These are phyloP conservation scores for Suhomyces choctaworum DNA, from an alignment of 1,139 yeast genomes.

Conservation along the genomic window DNA sequence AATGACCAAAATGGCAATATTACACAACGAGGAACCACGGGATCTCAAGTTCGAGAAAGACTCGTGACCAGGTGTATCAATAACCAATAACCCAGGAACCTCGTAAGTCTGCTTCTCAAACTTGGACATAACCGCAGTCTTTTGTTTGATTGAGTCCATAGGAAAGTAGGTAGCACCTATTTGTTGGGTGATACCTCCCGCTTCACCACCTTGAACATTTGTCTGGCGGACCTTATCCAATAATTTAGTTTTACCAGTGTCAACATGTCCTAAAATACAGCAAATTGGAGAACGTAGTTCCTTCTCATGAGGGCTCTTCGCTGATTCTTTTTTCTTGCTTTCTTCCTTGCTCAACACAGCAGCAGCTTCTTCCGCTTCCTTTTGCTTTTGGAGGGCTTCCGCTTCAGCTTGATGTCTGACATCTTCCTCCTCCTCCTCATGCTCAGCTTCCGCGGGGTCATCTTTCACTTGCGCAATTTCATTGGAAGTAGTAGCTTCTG, in stretches of 20 bases:
- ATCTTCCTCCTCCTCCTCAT: constrained; percentile 26
- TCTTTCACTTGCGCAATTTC: no score
- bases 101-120: constrained; percentile 85
- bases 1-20: constrained; percentile 95
- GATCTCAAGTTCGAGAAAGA: constrained; percentile 96
- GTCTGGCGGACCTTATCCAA: constrained; percentile 97
- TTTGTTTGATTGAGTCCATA: constrained; percentile 85
- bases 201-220: constrained; percentile 99
- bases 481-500: no score
- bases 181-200: constrained; percentile 99
- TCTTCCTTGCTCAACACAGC: constrained; percentile 30
- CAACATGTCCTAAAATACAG: constrained; percentile 99
- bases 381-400: constrained; percentile 15
- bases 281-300: constrained; percentile 97
- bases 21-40: constrained; percentile 98
- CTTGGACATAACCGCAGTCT: constrained; percentile 87
- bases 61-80: constrained; percentile 99
- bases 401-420: constrained; percentile 30
- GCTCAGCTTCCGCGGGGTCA: constrained; percentile 6
- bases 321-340: constrained; percentile 28
- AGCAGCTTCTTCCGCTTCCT: constrained; percentile 20
- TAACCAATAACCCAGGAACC: constrained; percentile 94
- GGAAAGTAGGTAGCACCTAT: constrained; percentile 99
- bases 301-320: constrained; percentile 27
- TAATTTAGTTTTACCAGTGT: constrained; percentile 97